Evolutionary conservation across 2,329 filamentous ascomycete species (phyloP), one percentile per base, ranked within the genome.

Genomic region (Hypoxylon rubiginosum): DNA sequence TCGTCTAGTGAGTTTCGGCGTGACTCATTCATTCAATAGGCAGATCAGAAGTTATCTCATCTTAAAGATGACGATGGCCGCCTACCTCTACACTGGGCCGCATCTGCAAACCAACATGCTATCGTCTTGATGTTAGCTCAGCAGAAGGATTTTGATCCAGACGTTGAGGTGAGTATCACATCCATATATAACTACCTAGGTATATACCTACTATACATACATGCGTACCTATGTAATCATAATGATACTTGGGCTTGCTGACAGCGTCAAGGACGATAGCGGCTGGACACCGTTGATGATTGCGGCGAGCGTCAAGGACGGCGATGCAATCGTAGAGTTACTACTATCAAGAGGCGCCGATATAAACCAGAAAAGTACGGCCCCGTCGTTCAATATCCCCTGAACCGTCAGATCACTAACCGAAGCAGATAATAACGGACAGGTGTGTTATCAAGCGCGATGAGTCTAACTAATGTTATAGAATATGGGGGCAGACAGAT

Each of bases 31-130:
- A 32, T 13, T 46, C 26, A 13, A 45, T 59, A 95, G 91, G 89
- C 90, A 71, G 94, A 97, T 75, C 90, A 92, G 2, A 94, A 92
- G 74, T 87, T 97, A 41, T 90, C 92, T 26, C 84, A 82, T 50
- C 80, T 80, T 62, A 88, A 90, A 74, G 96, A 99, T 75, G 91
- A 92, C 52, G 96, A 99, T 78, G 93, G 93, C 15, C 92, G 96
- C 48, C 87, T 97, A 39, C 91, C 96, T 2, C 89, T 98, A 62
- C 96, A 99, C 83, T 99, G 96, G 96, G 95, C 96, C 0, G 88
- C 90, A 1, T 96, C 94, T 21, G 91, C 92, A 79, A 97, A 96
- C 77, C 90, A 89, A 71, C 80, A 91, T 6, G 86, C 90, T 24
- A 93, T 97, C 64, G 89, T 92, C 17, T 84, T 91, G 53, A 77